Evolutionary conservation across 2,329 filamentous ascomycete genomes (phyloP), one percentile per base, ranked within the genome.

Genomic region (Xylariaceae sp.): DNA sequence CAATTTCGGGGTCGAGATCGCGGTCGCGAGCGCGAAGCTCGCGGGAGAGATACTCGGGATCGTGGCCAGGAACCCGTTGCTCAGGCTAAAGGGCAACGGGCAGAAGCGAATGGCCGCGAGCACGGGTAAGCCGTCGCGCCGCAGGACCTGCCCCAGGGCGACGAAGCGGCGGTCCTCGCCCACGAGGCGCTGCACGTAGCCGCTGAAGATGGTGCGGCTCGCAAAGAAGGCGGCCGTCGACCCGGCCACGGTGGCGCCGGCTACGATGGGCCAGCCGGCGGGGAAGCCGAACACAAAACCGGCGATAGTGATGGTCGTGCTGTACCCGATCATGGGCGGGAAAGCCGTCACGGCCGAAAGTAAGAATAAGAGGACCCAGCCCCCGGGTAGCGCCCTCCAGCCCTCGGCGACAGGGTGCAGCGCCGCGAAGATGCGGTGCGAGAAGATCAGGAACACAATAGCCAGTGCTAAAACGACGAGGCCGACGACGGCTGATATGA

Each of bases 61-160:
- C 1, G 95, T 98, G 26, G 92, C 92, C 53, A 99, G 85, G 59
- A 96, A 96, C 47, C 92, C 95, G 71, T 99, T 99, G 71, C 90
- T 93, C 65, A 98, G 79, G 49, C 90, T 95, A 73, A 96, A 99
- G 12, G 95, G 95, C 58, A 99, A 73, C 2, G 95, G 95, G 69
- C 94, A 98, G 63, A 98, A 83, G 26, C 95, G 86, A 66, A 99
- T 95, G 83, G 95, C 96, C 61, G 91, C 88, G 41, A 99, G 82
- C 51, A 98, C 87, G 68, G 92, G 90, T 48, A 99, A 75, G 1
- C 95, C 95, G 69, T 99, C 95, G 69, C 91, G 88, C 63, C 96
- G 92, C 60, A 99, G 80, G 6, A 95, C 95, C 67, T 97, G 83
- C 19, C 90, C 86, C 23, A 99, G 82, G 4, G 95, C 95, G 8